Evolutionary conservation across 768 basidiomycete species (phyloP), one percentile per base, ranked within the genome.

Genomic region (Kwoniella newhampshirensis): DNA sequence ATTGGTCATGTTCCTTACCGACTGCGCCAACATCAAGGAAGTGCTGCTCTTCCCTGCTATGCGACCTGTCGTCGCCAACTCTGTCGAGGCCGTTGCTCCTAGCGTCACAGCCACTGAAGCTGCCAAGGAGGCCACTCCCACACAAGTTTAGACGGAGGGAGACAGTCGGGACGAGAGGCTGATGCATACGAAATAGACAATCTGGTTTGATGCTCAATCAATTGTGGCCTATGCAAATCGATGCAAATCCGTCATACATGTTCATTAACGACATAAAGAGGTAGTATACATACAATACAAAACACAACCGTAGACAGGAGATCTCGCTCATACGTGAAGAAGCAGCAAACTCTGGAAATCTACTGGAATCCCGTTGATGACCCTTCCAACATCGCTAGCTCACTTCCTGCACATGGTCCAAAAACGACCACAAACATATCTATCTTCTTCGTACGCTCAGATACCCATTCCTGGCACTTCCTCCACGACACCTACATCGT

Each of bases 1-100:
- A 59, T 81, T 98, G 36, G 91, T 97, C 78, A 98, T 98, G 94
- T 97, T 98, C 86, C 81, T 98, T 46, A 94, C 92, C 3, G 86
- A 99, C 78, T 93, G 90, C n/a, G 86, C 85, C 7, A 94, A 96
- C 73, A 93, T 94, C 82, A 97, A 97, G 83, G 92, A 94, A 75
- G 92, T 97, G 32, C 78, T 97, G 27, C 78, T 94, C 41, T 97
- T 97, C 89, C 91, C 92, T 18, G 93, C 92, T 1, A 96, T 97
- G 92, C 90, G 91, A 83, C 92, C 91, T 6, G 78, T 70, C 40
- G 69, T 69, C 20, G 71, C 83, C 0, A 77, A 77, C 58, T 66
- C 73, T 18, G 64, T 75, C 13, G 74, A 73, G 26, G 65, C 77
- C 17, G 74, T 70, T 15, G 67, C 62, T 3, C 71, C 74, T n/a